These are phyloP conservation scores for Meira miltonrushii DNA, from an alignment of 1,284 basidiomycete species.

Conservation along the genomic window DNA sequence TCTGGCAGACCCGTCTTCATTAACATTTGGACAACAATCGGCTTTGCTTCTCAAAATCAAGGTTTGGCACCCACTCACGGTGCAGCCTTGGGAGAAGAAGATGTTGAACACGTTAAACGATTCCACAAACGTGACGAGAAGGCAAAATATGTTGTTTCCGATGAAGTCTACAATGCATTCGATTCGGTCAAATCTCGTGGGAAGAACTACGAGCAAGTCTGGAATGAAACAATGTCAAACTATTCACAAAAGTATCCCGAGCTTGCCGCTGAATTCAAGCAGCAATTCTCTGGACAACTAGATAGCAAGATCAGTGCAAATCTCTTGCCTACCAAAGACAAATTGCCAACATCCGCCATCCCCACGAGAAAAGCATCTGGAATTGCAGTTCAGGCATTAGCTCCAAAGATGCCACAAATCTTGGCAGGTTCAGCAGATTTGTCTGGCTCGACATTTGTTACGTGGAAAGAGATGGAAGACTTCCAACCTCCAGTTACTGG, in stretches of 20 bases:
- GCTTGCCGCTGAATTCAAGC: slow-evolving; percentile 60
- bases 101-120: slow-evolving; percentile 75
- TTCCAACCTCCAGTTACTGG: slow-evolving; percentile 72
- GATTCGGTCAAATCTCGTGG: slow-evolving; percentile 65
- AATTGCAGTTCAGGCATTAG: slow-evolving; percentile 73
- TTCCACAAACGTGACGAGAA: slow-evolving; percentile 79
- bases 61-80: slow-evolving; percentile 92
- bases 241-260: slow-evolving; percentile 79
- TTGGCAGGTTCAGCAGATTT: slow-evolving; percentile 83
- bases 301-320: slow-evolving; percentile 66
- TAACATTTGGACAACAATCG: slow-evolving; percentile 81
- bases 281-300: slow-evolving; percentile 72
- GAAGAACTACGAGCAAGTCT: slow-evolving; percentile 67
- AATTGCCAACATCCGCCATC: slow-evolving; percentile 73
- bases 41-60: slow-evolving; percentile 84
- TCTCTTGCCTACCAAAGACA: slow-evolving; percentile 52
- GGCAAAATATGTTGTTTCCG: slow-evolving; percentile 72
- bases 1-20: slow-evolving; percentile 75
- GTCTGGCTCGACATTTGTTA: slow-evolving; percentile 85
- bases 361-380: slow-evolving; percentile 91
- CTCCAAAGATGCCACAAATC: slow-evolving; percentile 69
- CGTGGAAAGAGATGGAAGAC: slow-evolving; percentile 71
- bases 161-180: slow-evolving; percentile 70
- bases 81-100: slow-evolving; percentile 83
- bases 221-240: slow-evolving; percentile 67